A percentile compares a stretch with the other conserved stretches of the same genome.
These are phyloP conservation scores for Clohesyomyces aquaticus DNA, from an alignment of 495 filamentous ascomycete species.

Conservation along the genomic window DNA sequence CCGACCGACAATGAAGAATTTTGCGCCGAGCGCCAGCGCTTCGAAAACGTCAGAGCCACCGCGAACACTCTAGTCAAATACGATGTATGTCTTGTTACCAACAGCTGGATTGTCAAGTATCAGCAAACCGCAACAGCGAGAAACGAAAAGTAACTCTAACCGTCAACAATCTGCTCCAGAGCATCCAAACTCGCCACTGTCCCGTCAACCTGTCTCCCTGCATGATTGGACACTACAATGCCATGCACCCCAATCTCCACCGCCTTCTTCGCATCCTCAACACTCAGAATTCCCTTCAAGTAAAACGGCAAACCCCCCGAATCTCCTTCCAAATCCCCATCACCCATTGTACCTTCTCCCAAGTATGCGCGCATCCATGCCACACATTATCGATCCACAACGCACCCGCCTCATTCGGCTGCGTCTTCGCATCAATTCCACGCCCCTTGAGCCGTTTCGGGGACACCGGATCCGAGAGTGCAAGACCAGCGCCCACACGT, in stretches of 20 bases:
- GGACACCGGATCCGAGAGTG: slow-evolving; percentile 63
- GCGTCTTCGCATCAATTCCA: slow-evolving; percentile 57
- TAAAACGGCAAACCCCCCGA: slow-evolving; percentile 33
- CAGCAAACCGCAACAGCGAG: background rate
- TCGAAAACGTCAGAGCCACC: slow-evolving; percentile 63
- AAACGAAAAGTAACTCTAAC: background rate
- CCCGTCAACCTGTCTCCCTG: slow-evolving; percentile 66
- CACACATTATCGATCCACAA: slow-evolving; percentile 70
- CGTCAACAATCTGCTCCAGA: slow-evolving; percentile 64
- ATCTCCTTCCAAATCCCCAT: slow-evolving; percentile 23
- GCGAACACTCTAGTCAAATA: slow-evolving; percentile 67
- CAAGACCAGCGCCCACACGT: slow-evolving; percentile 60
- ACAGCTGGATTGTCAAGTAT: slow-evolving; percentile 41
- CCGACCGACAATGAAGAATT: slow-evolving; percentile 66
- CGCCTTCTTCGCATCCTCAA: slow-evolving; percentile 49
- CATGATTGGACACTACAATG: slow-evolving; percentile 56
- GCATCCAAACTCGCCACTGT: slow-evolving; percentile 66
- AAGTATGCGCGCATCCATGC: slow-evolving; percentile 62
- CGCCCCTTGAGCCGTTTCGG: slow-evolving; percentile 53
- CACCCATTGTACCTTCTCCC: slow-evolving; percentile 2
- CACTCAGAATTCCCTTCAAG: slow-evolving; percentile 46
- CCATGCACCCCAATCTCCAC: slow-evolving; percentile 45
- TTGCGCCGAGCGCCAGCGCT: slow-evolving; percentile 65
- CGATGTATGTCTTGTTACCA: slow-evolving; percentile 57
- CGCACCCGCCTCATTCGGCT: slow-evolving; percentile 56